These are phyloP conservation scores for Cutaneotrichosporon cutaneum DNA, from an alignment of 1,284 basidiomycete genomes.

Conservation along the genomic window DNA sequence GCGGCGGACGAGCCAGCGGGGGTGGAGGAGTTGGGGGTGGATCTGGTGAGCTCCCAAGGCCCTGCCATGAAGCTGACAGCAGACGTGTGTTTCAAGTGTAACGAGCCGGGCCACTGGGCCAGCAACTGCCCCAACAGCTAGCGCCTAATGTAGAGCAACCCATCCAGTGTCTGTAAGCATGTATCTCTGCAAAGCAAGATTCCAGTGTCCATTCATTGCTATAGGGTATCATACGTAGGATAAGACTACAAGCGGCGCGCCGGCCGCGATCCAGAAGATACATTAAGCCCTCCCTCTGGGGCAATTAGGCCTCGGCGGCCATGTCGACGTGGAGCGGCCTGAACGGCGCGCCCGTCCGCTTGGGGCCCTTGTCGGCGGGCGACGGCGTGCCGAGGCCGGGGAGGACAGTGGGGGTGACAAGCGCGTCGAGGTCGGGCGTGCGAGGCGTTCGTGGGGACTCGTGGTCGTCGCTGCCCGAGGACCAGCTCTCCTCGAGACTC, in stretches of 20 bases:
- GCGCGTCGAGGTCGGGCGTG: slow-evolving; percentile 20
- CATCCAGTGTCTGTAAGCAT: not conserved
- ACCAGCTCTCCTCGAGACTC: slow-evolving; percentile 2
- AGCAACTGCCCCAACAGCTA: slow-evolving; percentile 45
- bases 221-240: not conserved
- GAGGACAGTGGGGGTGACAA: slow-evolving; percentile 1
- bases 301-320: slow-evolving; percentile 1
- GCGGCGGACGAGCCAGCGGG: slow-evolving; percentile 11
- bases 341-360: slow-evolving; percentile 8
- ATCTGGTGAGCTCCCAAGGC: not conserved
- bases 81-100: slow-evolving; percentile 47
- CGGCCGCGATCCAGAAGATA: slow-evolving; percentile 1
- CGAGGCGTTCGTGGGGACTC: slow-evolving; percentile 19
- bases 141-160: not conserved
- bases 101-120: slow-evolving; percentile 54
- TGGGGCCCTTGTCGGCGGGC: not conserved
- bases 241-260: slow-evolving; percentile 5
- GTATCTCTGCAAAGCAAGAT: slow-evolving; percentile 1
- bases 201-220: not conserved
- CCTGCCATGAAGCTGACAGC: slow-evolving; percentile 3
- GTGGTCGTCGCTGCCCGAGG: slow-evolving; percentile 17
- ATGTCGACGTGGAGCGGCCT: slow-evolving; percentile 6
- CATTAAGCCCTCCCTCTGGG: not conserved
- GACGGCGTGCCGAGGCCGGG: not conserved
- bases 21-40: slow-evolving; percentile 14